Conservation (phyloP, 139 green algal genomes). For the Chlorella vulgaris region DNA sequence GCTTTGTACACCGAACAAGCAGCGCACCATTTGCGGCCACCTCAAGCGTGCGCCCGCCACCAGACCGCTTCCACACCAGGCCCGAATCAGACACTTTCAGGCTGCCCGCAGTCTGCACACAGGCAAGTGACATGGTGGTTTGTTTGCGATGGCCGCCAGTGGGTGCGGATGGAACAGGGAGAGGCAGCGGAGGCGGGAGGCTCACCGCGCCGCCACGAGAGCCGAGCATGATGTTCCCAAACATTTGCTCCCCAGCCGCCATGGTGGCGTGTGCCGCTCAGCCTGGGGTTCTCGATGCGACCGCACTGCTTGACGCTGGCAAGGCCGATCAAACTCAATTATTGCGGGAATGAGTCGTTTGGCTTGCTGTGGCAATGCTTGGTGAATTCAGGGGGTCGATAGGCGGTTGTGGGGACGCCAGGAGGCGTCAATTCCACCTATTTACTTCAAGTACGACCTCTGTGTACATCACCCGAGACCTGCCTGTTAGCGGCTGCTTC, state of each 20-base stretch:
- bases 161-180: too few species aligned
- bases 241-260: constrained; percentile 28
- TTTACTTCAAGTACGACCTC: too few species aligned
- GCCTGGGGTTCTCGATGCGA: background rate
- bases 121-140: background rate
- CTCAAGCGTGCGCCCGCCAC: constrained; percentile 43
- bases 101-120: constrained; percentile 37
- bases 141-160: background rate
- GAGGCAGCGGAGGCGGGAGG: background rate
- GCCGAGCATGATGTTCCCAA: constrained; percentile 37
- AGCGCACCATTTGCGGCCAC: constrained; percentile 33
- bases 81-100: constrained; percentile 33
- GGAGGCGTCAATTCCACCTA: too few species aligned
- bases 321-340: background rate
- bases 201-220: constrained; percentile 37
- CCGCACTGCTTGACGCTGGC: background rate
- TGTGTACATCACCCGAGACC: too few species aligned
- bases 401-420: too few species aligned
- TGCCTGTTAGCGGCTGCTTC: too few species aligned
- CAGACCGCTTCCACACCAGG: constrained; percentile 45
- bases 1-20: too few species aligned
- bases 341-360: too few species aligned
- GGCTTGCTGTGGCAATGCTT: too few species aligned
- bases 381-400: too few species aligned
- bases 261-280: background rate